These are phyloP conservation scores for Zygosaccharomyces rouxii DNA, from an alignment of 805 yeast genomes.

Conservation along the genomic window DNA sequence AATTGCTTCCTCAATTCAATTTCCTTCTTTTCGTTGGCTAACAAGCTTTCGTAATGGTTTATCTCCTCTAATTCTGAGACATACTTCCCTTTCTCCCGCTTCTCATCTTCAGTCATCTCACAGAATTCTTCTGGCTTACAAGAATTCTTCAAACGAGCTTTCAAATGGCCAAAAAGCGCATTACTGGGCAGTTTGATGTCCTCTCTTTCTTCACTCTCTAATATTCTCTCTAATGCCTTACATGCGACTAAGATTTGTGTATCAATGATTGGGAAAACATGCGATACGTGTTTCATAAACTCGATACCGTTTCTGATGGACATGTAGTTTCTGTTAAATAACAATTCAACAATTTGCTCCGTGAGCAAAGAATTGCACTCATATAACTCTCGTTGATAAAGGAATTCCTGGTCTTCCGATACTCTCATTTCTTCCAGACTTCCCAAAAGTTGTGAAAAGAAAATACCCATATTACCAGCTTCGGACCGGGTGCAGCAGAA, in stretches of 20 bases:
- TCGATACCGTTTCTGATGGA: constrained; percentile 76
- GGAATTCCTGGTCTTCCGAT: constrained; percentile 23
- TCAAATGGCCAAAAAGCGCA: constrained; percentile 64
- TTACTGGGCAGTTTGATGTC: constrained; percentile 75
- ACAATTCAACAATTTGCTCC: constrained; percentile 23
- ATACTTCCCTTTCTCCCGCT: constrained; percentile 5
- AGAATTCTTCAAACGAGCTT: constrained; percentile 50
- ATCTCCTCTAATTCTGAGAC: constrained; percentile 23
- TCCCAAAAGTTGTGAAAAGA: constrained; percentile 52
- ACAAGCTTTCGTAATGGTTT: constrained; percentile 14
- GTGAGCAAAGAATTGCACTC: constrained; percentile 53
- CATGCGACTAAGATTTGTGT: constrained; percentile 57
- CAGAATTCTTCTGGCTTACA: constrained; percentile 55
- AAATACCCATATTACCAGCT: constrained; percentile 77
- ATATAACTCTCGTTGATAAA: constrained; percentile 40
- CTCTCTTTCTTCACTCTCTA: constrained; percentile 58
- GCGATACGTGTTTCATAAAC: constrained; percentile 60
- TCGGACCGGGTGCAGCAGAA: constrained; percentile 71
- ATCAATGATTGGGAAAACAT: constrained; percentile 62
- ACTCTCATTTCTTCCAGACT: constrained; percentile 46
- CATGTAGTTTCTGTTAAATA: constrained; percentile 53
- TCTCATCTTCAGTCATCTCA: constrained; percentile 34
- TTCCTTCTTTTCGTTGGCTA: constrained; percentile 26
- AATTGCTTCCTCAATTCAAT: constrained; percentile 21
- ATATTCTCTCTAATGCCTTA: constrained; percentile 44